Evolutionary conservation across 192 early-diverging fungal species (phyloP), one percentile per base, ranked within the genome.

Genomic region (Podila verticillata): DNA sequence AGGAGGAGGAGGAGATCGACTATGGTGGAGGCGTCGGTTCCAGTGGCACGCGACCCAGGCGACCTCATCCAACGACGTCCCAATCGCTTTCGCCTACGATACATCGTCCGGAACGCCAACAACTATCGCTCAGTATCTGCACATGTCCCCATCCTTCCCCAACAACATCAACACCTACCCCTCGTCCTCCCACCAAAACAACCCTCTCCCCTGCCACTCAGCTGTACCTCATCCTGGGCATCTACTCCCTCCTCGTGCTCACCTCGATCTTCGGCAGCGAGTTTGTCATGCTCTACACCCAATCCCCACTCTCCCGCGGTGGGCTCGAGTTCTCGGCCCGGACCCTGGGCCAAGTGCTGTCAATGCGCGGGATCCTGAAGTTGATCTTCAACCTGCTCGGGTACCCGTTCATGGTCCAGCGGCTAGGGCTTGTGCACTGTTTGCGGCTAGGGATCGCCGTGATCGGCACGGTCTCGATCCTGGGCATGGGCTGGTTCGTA

Each of bases 211-310:
- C 58, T 4, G 29, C 26, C 58, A 19, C 58, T 2, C 28, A 60
- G 13, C 58, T 60, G 29, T 7, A 19, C 36, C 49, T 75, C 36
- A 65, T 63, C 49, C 39, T 75, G 7, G n/a, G 26, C 3, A 75
- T 75, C 15, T 75, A 75, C 57, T 61, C 57, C 10, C 61, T 75
- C 17, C 31, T 75, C 3, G 73, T 75, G 15, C 9, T 75, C 6
- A 68, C 51, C 0, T 75, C 66, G 6, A 75, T 75, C 51, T 61
- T 75, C 2, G 66, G 73, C 12, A 63, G 61, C 29, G 73, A 75
- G 39, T 69, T 69, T 22, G 54, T 68, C 29, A 75, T 75, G 74
- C 67, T 75, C 31, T 75, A 75, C 54, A 75, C 74, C 7, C 74
- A 75, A 48, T 59, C 39, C 0, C 67, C 74, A 6, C 26, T 28